These are phyloP conservation scores for Haematococcus sp. DNA, from an alignment of 139 green algal genomes.

Conservation along the genomic window DNA sequence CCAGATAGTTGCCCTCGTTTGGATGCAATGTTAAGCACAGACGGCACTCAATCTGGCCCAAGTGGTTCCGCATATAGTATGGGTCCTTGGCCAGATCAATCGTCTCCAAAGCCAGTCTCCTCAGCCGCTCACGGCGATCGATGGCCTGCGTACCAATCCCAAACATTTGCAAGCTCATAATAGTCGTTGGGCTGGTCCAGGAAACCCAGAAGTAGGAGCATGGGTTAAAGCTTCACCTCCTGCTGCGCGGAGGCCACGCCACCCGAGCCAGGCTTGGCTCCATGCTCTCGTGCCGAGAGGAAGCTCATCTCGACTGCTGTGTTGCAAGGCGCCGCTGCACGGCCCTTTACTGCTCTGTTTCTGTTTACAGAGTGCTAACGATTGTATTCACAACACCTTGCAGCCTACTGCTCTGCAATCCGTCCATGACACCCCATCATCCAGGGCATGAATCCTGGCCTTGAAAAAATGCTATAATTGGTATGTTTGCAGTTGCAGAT, in stretches of 20 bases:
- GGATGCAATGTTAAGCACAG: constrained; percentile 98
- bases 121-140: constrained; percentile 89
- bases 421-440: no score
- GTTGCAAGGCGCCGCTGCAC: no score
- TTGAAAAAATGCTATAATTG: no score
- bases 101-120: constrained; percentile 95
- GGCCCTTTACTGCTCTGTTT: no score
- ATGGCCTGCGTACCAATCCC: constrained; percentile 61
- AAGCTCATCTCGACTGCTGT: constrained; percentile 70
- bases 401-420: no score
- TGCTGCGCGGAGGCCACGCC: constrained; percentile 75
- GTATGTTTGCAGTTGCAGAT: no score
- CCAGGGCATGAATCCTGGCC: no score
- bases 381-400: no score
- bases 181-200: background rate
- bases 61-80: constrained; percentile 99
- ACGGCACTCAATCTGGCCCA: constrained; percentile 97
- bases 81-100: constrained; percentile 98
- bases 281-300: constrained; percentile 81
- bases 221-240: constrained; percentile 47
- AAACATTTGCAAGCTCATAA: background rate
- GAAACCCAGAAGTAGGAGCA: no score
- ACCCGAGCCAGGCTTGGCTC: constrained; percentile 82
- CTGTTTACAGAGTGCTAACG: no score
- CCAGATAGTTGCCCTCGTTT: constrained; percentile 99